Base-by-base conservation (phyloP, 116 monocot species). In the Thalassia testudinum region DNA sequence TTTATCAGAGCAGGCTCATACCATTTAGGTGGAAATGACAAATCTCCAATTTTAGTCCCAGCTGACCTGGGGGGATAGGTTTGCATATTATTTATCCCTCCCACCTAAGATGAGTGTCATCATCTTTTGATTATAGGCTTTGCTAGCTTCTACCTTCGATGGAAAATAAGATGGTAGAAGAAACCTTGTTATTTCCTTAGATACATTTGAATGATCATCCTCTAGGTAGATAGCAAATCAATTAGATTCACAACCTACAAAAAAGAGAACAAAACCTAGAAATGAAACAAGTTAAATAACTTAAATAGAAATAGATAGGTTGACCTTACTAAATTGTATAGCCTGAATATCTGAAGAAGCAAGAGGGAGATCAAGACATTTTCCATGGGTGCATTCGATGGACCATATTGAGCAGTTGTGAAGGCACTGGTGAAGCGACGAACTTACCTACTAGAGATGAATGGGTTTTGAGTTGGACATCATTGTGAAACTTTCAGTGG, bases 161-260 rank as follows among this genome's bases (percentile, higher is more conserved):
- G 95, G 95, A 37, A 97, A 97, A 59, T 97, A 97, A 27, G 95
- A 79, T 51, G 95, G 77, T 52, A 84, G 69, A 21, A 97, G 75
- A 49, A 97, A 75, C 58, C 60, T 81, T 38, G 85, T 82, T 56
- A 97, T 66, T 64, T 82, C 88, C 62, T 69, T 69, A 56, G 95
- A 88, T 60, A 97, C 75, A 56, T 29, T 65, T 21, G 62, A 20
- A 40, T 97, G 85, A 65, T 97, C 95, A 72, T 70, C 74, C 61
- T 73, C 76, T 24, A 97, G 65, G 82, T 75, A 59, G 77, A 79
- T 43, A 88, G 38, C 52, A 97, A 70, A 57, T 65, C 43, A 66
- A 85, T 81, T 54, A 97, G 63, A 40, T 59, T 57, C 44, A 88
- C 85, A 26, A 97, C 70, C 95, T 97, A 67, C 14, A n/a, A 75